These are phyloP conservation scores for Trypanosoma congolense DNA, from an alignment of 208 protist species.

Conservation along the genomic window DNA sequence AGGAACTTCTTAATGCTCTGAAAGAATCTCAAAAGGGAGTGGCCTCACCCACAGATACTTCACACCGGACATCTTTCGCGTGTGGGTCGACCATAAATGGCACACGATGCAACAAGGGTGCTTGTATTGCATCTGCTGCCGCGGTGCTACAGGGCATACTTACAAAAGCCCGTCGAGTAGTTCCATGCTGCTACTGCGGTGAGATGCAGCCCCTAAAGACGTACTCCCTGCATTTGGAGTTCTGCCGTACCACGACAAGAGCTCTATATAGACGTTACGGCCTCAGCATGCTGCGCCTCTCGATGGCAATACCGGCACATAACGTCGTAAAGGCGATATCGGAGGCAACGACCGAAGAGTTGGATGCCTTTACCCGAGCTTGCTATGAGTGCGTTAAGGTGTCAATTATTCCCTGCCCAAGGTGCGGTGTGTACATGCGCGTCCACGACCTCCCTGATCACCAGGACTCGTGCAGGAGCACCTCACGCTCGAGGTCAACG, in stretches of 20 bases:
- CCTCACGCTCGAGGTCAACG: constrained; percentile 18
- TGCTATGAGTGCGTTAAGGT: constrained; percentile 49
- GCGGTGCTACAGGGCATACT: constrained; percentile 59
- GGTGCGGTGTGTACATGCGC: constrained; percentile 44
- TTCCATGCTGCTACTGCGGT: constrained; percentile 74
- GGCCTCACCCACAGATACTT: background rate
- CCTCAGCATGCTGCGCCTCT: constrained; percentile 17
- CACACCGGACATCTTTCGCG: background rate
- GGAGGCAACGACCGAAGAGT: constrained; percentile 14
- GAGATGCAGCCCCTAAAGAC: constrained; percentile 41
- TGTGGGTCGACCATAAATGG: background rate
- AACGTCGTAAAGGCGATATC: constrained; percentile 18
- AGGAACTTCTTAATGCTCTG: background rate
- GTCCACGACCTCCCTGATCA: constrained; percentile 75
- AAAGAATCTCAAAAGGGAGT: background rate
- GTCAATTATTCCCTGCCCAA: constrained; percentile 54
- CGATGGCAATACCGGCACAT: constrained; percentile 17
- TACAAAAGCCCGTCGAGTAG: constrained; percentile 48
- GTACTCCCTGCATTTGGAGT: constrained; percentile 52
- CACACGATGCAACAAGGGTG: constrained; percentile 4
- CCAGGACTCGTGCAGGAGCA: constrained; percentile 51
- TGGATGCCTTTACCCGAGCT: constrained; percentile 30
- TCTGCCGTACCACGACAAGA: constrained; percentile 34
- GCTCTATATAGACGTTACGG: constrained; percentile 28
- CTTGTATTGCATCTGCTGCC: constrained; percentile 18